Evolutionary conservation across 768 basidiomycete genomes (phyloP), one percentile per base, ranked within the genome.

Genomic region (Pleurotus sapidus): DNA sequence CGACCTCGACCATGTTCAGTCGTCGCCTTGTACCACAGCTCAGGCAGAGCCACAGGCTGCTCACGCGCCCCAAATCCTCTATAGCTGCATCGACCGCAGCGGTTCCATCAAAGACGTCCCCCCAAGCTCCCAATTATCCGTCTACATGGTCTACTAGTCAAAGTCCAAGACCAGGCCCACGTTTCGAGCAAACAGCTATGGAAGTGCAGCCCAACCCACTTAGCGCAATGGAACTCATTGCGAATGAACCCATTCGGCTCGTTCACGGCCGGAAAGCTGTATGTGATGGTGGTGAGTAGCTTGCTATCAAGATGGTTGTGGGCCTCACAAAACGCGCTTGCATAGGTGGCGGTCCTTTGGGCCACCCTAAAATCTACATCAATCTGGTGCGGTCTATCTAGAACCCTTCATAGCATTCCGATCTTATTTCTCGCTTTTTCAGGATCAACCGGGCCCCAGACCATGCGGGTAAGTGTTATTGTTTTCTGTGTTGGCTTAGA

Each of bases 311-410:
- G 49, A 17, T 17, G 55, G 55, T 27, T 49, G 43, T 56, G 56
- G 59, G 47, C 18, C 42, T 40, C 47, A 56, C 14, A 59, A 57
- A 56, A 42, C 18, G 18, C 53, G 51, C 53, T 43, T 5, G 37
- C 47, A 0, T 68, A 98, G 96, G 96, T 73, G 88, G 87, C 68
- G 97, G 96, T 9, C 84, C 97, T 43, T 81, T 99, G 25, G 97
- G 97, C 20, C 97, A 99, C 69, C 97, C 97, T 4, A 95, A 94
- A 77, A 86, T 98, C 59, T 98, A 84, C 67, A 94, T 99, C 71
- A 98, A 98, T 76, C 71, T 99, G 69, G 95, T 94, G 64, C 59
- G 90, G 75, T 40, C 15, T 42, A 51, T 34, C 57, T 42, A 54
- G 45, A 25, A 20, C 47, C 40, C 39, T 55, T 49, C 38, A 46